These are phyloP conservation scores for Tuber aestivum DNA, from an alignment of 495 filamentous ascomycete genomes.

Conservation along the genomic window DNA sequence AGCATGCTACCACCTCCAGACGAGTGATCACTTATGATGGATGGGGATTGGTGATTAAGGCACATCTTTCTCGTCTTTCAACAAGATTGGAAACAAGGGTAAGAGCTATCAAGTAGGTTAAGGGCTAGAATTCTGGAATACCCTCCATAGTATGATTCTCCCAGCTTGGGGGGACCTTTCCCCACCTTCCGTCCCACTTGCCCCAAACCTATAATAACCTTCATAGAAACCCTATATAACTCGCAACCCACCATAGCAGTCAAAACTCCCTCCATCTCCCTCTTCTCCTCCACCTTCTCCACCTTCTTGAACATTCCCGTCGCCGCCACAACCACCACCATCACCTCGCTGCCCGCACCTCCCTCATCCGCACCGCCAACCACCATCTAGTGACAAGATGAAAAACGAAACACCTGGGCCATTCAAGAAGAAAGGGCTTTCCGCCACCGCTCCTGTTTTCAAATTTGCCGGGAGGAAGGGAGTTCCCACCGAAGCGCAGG, in stretches of 20 bases:
- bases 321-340: neutral
- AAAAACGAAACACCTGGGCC: neutral
- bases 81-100: neutral
- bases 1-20: too few species aligned
- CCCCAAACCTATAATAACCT: neutral
- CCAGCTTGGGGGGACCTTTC: neutral
- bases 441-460: neutral
- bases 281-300: neutral
- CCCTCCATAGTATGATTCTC: neutral
- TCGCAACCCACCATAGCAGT: neutral
- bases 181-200: neutral
- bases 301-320: neutral
- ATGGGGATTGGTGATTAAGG: neutral
- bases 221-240: neutral
- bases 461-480: neutral
- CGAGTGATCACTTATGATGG: neutral
- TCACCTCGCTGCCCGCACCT: neutral
- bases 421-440: neutral
- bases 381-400: neutral
- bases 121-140: neutral
- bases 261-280: neutral
- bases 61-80: neutral
- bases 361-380: neutral
- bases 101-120: neutral
- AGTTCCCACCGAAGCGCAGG: neutral